phyloP scores from a whole-genome alignment of 2,329 filamentous ascomycete species.

The Rasamsonia emersonii region DNA sequence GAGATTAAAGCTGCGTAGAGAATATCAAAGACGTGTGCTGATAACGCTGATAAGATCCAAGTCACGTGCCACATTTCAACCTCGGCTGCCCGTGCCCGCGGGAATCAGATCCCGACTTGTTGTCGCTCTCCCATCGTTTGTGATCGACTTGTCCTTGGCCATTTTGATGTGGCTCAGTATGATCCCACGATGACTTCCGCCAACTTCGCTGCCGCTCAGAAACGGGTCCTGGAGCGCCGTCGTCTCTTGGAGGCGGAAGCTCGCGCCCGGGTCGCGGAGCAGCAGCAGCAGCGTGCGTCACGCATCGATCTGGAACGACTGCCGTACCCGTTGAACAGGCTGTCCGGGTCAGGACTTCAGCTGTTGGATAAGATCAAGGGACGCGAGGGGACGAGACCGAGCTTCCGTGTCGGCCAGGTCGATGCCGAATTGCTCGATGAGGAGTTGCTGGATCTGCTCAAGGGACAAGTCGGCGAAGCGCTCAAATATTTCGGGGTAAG shows the following conservation, averaged over 20 bases:
- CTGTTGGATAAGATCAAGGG: constrained; percentile 65
- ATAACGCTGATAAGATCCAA: no score
- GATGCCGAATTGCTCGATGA: constrained; percentile 93
- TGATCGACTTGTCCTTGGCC: no score
- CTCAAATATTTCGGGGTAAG: constrained; percentile 74
- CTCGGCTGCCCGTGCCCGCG: no score
- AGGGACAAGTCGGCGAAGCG: constrained; percentile 76
- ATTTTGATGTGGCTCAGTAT: no score
- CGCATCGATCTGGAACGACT: constrained; percentile 48
- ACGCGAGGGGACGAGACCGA: constrained; percentile 70
- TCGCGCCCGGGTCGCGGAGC: constrained; percentile 44
- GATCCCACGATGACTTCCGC: constrained; percentile 45
- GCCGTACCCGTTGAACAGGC: constrained; percentile 53
- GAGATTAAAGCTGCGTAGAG: no score
- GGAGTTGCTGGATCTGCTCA: constrained; percentile 78
- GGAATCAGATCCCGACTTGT: no score
- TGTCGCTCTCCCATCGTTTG: no score
- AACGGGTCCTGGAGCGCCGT: constrained; percentile 74
- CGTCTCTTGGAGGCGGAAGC: constrained; percentile 62
- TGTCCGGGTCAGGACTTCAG: constrained; percentile 36
- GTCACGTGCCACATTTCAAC: no score
- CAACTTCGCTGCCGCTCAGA: constrained; percentile 82
- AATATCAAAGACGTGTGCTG: no score
- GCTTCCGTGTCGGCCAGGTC: constrained; percentile 89
- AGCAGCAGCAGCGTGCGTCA: constrained; percentile 37